phyloP scores from a whole-genome alignment of 768 basidiomycete species.

The Phlebiopsis flavidoalba region DNA sequence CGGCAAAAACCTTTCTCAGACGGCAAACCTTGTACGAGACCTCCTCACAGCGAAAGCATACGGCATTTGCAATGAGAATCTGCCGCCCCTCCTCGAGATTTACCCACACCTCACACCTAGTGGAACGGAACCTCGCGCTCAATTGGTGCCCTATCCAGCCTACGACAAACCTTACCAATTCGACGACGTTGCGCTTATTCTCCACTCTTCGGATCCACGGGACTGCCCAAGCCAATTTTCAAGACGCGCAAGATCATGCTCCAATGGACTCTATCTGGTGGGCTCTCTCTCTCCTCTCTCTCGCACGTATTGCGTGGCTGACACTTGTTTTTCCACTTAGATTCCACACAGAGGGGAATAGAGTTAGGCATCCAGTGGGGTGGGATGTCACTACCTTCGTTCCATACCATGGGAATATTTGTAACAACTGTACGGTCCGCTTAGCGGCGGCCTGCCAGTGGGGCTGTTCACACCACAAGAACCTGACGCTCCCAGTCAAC shows the following conservation, averaged over 20 bases:
- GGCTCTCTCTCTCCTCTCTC: too few species aligned
- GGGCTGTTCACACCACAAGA: slow-evolving; percentile 5
- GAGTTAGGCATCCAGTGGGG: slow-evolving; percentile 11
- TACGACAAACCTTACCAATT: background rate
- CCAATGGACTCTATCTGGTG: slow-evolving; percentile 12
- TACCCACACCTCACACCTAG: slow-evolving; percentile 8
- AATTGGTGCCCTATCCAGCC: slow-evolving; percentile 3
- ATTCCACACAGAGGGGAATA: background rate
- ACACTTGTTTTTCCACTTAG: too few species aligned
- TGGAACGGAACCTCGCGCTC: background rate
- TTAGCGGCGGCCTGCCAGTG: slow-evolving; percentile 10
- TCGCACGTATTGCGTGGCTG: too few species aligned
- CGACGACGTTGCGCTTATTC: slow-evolving; percentile 8
- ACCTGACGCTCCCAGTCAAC: slow-evolving; percentile 5
- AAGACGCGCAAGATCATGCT: slow-evolving; percentile 15
- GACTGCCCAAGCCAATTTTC: slow-evolving; percentile 19
- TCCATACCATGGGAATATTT: slow-evolving; percentile 27
- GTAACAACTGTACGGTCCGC: slow-evolving; percentile 21
- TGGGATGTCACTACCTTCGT: slow-evolving; percentile 27
- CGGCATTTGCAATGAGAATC: slow-evolving; percentile 6
- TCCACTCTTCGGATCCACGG: slow-evolving; percentile 22
- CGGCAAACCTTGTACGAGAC: background rate
- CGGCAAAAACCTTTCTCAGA: background rate
- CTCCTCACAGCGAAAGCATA: background rate
- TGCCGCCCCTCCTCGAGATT: slow-evolving; percentile 5